These are phyloP conservation scores for Mariannaea sp. DNA, from an alignment of 2,329 filamentous ascomycete genomes.

Conservation along the genomic window DNA sequence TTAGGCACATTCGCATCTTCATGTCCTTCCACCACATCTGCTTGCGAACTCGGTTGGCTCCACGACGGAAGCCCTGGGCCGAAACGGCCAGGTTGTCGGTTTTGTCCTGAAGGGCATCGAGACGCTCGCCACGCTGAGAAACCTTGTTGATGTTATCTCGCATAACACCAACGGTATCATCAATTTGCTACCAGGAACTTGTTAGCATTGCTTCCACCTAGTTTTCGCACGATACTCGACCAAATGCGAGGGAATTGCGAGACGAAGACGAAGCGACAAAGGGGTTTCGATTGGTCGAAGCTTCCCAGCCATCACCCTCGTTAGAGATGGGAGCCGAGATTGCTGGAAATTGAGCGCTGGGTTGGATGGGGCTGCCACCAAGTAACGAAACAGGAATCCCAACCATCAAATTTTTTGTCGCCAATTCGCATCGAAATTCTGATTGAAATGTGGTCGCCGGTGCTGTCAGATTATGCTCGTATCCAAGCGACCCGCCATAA, in stretches of 20 bases:
- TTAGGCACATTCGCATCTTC: constrained; percentile 99
- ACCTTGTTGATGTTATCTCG: constrained; percentile 97
- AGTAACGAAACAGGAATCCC: background rate
- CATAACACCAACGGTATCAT: constrained; percentile 94
- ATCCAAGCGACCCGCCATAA: constrained; percentile 5
- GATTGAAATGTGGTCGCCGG: background rate
- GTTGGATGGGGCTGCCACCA: constrained; percentile 5
- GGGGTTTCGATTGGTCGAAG: background rate
- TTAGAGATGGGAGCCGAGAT: background rate
- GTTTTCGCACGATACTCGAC: background rate
- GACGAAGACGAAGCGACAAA: background rate
- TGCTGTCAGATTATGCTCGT: constrained; percentile 3
- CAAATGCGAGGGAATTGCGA: constrained; percentile 8
- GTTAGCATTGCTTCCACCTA: constrained; percentile 22
- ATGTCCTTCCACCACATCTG: constrained; percentile 99
- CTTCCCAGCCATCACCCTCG: background rate
- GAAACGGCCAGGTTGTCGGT: constrained; percentile 92
- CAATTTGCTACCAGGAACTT: constrained; percentile 76
- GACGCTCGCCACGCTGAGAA: constrained; percentile 85
- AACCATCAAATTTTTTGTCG: background rate
- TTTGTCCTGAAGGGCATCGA: constrained; percentile 90
- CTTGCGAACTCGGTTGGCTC: constrained; percentile 94
- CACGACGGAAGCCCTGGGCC: constrained; percentile 92
- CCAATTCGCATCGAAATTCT: constrained; percentile 3
- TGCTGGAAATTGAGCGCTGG: background rate